These are phyloP conservation scores for Phytopythium litorale DNA, from an alignment of 352 stramenopile species.

Conservation along the genomic window DNA sequence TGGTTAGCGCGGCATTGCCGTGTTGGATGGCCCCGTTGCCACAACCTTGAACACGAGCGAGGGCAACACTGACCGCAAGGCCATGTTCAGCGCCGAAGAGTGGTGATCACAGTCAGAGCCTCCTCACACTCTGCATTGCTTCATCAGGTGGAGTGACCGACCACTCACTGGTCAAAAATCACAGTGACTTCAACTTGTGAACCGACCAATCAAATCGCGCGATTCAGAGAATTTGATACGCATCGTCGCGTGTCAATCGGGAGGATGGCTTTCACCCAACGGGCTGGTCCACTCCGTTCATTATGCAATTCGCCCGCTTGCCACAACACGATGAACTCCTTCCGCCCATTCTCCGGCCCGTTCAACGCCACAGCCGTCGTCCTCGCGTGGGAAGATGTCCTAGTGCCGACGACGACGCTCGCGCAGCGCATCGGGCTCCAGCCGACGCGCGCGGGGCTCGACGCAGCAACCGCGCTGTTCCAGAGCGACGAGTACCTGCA, in stretches of 20 bases:
- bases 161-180: too few relatives aligned
- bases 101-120: too few relatives aligned
- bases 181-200: neutral
- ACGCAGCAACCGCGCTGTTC: constrained; percentile 22
- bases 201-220: constrained; percentile 9
- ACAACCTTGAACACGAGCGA: too few relatives aligned
- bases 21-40: too few relatives aligned
- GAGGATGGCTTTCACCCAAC: neutral
- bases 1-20: too few relatives aligned
- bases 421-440: constrained; percentile 35
- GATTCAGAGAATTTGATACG: constrained; percentile 9
- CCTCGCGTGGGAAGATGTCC: constrained; percentile 57
- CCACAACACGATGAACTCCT: constrained; percentile 9
- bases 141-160: too few relatives aligned
- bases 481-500: constrained; percentile 43
- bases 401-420: constrained; percentile 43
- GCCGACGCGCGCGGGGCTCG: constrained; percentile 25
- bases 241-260: neutral
- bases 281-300: neutral
- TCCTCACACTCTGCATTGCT: too few relatives aligned
- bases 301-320: neutral
- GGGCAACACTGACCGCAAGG: too few relatives aligned
- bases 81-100: too few relatives aligned
- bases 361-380: constrained; percentile 27
- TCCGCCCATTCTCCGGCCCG: constrained; percentile 1